A percentile compares a stretch with the other conserved stretches of the same genome.
Evolutionary conservation across 176 grass and related monocot species (phyloP).

Genomic region (Carex pumila): DNA sequence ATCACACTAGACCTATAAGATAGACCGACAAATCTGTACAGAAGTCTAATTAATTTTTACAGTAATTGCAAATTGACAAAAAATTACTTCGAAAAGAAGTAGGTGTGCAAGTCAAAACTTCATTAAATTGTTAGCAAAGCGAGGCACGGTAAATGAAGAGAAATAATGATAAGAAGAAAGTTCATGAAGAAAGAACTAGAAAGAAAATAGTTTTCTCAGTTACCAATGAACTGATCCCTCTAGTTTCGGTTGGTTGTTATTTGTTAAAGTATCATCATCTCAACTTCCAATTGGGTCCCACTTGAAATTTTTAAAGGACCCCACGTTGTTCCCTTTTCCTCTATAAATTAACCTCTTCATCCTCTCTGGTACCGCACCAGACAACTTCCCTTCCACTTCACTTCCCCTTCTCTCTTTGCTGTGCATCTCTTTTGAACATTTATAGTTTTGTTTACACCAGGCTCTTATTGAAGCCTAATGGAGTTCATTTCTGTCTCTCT

Average conservation of each 20-base stretch:
- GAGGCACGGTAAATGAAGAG: neutral
- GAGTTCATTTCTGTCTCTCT: neutral
- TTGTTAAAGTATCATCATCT: neutral
- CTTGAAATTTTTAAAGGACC: neutral
- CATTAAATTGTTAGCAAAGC: constrained; percentile 22
- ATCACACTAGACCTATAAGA: neutral
- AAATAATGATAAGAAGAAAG: neutral
- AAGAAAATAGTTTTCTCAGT: neutral
- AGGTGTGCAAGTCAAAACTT: constrained; percentile 10
- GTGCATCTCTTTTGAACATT: neutral
- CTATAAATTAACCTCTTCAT: constrained; percentile 15
- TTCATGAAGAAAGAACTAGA: neutral
- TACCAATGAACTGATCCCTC: neutral
- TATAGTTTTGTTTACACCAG: neutral
- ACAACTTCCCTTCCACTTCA: neutral
- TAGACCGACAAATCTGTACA: neutral
- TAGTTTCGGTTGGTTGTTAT: constrained; percentile 19
- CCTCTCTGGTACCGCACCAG: neutral
- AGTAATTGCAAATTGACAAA: neutral
- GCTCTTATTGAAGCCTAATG: constrained; percentile 12
- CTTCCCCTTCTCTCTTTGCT: neutral
- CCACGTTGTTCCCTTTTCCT: constrained; percentile 11
- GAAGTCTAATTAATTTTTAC: neutral
- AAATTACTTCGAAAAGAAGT: constrained; percentile 11
- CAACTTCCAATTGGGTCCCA: constrained; percentile 15